A percentile compares a stretch with the other conserved stretches of the same genome.
Evolutionary conservation across 2,329 filamentous ascomycete genomes (phyloP).

Genomic region (Macroventuria anomochaeta): DNA sequence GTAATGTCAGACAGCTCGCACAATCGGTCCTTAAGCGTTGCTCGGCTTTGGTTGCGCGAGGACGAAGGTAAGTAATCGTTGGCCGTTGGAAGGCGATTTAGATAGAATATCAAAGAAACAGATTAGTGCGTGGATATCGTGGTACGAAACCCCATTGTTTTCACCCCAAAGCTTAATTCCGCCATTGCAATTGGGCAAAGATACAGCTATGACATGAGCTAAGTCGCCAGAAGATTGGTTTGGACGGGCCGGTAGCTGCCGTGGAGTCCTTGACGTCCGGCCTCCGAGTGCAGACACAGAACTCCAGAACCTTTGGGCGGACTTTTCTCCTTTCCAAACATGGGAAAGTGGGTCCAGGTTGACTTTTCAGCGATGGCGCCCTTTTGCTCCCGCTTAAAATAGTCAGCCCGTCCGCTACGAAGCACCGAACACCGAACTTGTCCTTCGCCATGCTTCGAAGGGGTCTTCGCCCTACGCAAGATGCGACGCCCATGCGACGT

Average conservation of each 20-base stretch:
- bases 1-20: not conserved
- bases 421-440: slow-evolving; percentile 12
- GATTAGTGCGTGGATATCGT: slow-evolving; percentile 4
- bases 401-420: not conserved
- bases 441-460: not conserved
- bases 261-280: slow-evolving; percentile 14
- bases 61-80: not conserved
- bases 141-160: slow-evolving; percentile 6
- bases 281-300: not conserved
- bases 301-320: not conserved
- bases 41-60: not conserved
- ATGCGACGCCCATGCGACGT: not conserved
- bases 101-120: not conserved
- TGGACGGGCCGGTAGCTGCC: slow-evolving; percentile 2
- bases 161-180: not conserved
- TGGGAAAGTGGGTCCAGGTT: slow-evolving; percentile 1
- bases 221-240: slow-evolving; percentile 1
- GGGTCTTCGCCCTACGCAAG: not conserved
- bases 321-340: not conserved
- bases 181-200: slow-evolving; percentile 1
- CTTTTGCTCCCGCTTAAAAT: not conserved
- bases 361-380: not conserved
- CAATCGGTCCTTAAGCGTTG: not conserved
- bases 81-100: not conserved
- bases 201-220: not conserved